These are phyloP conservation scores for Leersia perrieri DNA, from an alignment of 176 grass and related monocot genomes.

Conservation along the genomic window DNA sequence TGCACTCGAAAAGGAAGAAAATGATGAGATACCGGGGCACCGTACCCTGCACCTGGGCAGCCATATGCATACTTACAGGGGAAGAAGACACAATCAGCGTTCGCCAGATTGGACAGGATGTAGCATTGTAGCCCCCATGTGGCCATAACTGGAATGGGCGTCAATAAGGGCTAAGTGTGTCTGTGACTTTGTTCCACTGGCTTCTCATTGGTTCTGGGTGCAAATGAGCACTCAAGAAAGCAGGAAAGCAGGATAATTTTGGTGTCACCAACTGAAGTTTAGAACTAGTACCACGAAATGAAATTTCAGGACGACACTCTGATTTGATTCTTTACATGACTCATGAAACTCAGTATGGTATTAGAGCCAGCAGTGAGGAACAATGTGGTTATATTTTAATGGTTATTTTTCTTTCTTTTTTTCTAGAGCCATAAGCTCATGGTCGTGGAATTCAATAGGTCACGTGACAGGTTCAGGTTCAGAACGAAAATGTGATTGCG, in stretches of 20 bases:
- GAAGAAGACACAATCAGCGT: not conserved
- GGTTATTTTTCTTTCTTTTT: not conserved
- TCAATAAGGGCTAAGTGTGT: not conserved
- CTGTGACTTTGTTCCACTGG: not conserved
- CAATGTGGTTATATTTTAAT: not conserved
- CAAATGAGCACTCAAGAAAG: not conserved
- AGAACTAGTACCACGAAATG: not conserved
- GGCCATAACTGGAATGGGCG: constrained; percentile 6
- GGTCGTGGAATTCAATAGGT: not conserved
- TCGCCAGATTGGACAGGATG: not conserved
- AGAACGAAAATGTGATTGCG: not conserved
- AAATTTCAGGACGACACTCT: too few relatives aligned
- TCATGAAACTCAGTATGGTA: not conserved
- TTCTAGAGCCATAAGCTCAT: not conserved
- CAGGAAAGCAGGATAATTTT: not conserved
- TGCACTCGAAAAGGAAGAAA: not conserved
- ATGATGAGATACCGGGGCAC: not conserved
- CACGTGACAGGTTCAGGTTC: constrained; percentile 20
- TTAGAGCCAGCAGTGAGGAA: not conserved
- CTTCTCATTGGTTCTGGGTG: not conserved
- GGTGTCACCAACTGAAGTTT: not conserved
- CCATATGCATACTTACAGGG: not conserved
- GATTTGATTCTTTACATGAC: too few relatives aligned
- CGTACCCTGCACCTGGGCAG: constrained; percentile 41
- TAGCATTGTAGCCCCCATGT: constrained; percentile 20